These are phyloP conservation scores for Daldinia sp. DNA, from an alignment of 2,329 filamentous ascomycete genomes.

Conservation along the genomic window DNA sequence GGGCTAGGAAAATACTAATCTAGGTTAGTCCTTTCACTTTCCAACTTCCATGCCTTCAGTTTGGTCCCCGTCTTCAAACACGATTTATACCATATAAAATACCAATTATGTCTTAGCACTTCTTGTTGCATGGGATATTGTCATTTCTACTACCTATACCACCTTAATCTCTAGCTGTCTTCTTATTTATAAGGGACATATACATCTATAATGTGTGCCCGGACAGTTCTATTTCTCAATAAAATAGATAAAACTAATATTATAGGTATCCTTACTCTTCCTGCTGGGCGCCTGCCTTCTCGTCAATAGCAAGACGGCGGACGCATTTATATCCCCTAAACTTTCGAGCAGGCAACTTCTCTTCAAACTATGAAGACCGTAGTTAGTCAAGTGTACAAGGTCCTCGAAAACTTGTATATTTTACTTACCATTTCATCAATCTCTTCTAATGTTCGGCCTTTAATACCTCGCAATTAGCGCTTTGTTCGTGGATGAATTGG, in stretches of 20 bases:
- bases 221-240: neutral
- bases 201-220: neutral
- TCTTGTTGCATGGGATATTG: too few species aligned
- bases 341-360: constrained; percentile 36
- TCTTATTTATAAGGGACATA: neutral
- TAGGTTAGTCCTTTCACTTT: constrained; percentile 28
- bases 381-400: neutral
- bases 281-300: constrained; percentile 29
- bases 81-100: neutral
- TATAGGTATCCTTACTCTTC: constrained; percentile 13
- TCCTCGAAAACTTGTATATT: neutral
- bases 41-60: constrained; percentile 25
- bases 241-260: too few species aligned
- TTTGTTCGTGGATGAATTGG: neutral
- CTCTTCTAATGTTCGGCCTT: constrained; percentile 54
- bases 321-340: constrained; percentile 37
- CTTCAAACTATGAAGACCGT: constrained; percentile 31
- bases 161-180: neutral
- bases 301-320: constrained; percentile 21
- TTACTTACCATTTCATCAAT: constrained; percentile 56
- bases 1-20: neutral
- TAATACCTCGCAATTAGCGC: neutral
- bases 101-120: constrained; percentile 10
- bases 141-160: too few species aligned
- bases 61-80: constrained; percentile 9